Evolutionary conservation across 176 grass and related monocot species (phyloP).

Genomic region (Triticum monococcum): DNA sequence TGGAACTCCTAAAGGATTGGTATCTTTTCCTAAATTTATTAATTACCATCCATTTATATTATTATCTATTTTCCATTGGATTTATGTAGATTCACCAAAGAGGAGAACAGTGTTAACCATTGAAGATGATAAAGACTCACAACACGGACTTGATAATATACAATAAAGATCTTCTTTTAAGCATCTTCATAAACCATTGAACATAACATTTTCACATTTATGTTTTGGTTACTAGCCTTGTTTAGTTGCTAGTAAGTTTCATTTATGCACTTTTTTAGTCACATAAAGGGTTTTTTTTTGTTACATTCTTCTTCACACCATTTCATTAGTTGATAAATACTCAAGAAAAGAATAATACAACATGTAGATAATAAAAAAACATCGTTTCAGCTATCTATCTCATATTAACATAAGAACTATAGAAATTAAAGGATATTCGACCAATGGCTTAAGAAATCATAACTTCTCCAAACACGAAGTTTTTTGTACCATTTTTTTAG

Average conservation of each 20-base stretch:
- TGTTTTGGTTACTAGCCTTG: not conserved
- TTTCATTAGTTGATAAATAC: too few species aligned
- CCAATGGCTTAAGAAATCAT: too few species aligned
- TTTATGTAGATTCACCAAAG: constrained; percentile 62
- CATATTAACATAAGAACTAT: too few species aligned
- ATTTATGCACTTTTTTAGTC: too few species aligned
- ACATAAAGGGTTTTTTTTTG: too few species aligned
- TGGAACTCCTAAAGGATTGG: constrained; percentile 61
- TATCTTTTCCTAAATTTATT: constrained; percentile 23
- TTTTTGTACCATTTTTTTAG: too few species aligned
- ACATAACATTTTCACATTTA: not conserved
- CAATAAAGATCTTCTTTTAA: constrained; percentile 41
- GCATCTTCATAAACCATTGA: not conserved
- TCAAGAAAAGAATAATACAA: too few species aligned
- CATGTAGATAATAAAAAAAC: not conserved
- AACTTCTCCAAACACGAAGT: too few species aligned
- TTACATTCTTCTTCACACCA: too few species aligned
- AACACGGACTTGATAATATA: constrained; percentile 48
- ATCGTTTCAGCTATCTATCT: too few species aligned
- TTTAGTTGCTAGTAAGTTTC: too few species aligned
- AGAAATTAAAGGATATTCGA: too few species aligned
- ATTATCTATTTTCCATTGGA: not conserved
- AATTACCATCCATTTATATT: not conserved
- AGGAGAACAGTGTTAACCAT: constrained; percentile 60
- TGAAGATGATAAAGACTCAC: constrained; percentile 50